A percentile compares a stretch with the other conserved stretches of the same genome.
Evolutionary conservation across 2,329 filamentous ascomycete species (phyloP).

Genomic region (Ceratocystis ficicola): DNA sequence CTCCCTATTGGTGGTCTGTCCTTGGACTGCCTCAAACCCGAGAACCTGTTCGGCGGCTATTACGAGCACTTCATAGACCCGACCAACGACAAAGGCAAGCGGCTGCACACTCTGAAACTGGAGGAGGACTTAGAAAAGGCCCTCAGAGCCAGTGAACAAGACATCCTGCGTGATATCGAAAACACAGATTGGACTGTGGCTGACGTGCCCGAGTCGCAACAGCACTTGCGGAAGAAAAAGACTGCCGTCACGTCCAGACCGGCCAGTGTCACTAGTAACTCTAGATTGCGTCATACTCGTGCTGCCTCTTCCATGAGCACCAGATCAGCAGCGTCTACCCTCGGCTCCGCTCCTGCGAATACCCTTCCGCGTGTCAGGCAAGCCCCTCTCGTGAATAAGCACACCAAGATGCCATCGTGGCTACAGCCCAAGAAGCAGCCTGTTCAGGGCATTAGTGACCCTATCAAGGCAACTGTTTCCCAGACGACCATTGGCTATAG

Average conservation of each 20-base stretch:
- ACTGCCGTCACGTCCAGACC: constrained; percentile 21
- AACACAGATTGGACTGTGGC: constrained; percentile 49
- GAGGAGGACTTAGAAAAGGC: constrained; percentile 41
- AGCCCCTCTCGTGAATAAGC: constrained; percentile 8
- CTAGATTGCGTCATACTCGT: constrained; percentile 16
- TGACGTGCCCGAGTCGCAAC: constrained; percentile 39
- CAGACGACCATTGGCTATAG: constrained; percentile 76
- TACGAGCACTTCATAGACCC: constrained; percentile 48
- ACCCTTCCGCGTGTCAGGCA: constrained; percentile 34
- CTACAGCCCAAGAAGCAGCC: constrained; percentile 18
- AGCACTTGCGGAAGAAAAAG: constrained; percentile 17
- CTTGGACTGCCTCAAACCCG: constrained; percentile 45
- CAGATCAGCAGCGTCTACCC: constrained; percentile 14
- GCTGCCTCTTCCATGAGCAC: constrained; percentile 18
- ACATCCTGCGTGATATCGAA: constrained; percentile 54
- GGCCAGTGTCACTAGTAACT: constrained; percentile 10
- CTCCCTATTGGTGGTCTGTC: constrained; percentile 47
- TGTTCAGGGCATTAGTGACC: constrained; percentile 18
- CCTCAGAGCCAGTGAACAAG: constrained; percentile 49
- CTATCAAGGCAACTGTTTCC: constrained; percentile 42
- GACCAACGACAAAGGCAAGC: constrained; percentile 56
- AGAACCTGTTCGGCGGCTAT: constrained; percentile 50
- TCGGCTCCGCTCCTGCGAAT: constrained; percentile 23
- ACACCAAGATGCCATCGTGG: constrained; percentile 18
- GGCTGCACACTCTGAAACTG: constrained; percentile 48